Base-by-base conservation (phyloP, 192 early-diverging fungal species). In the Coemansia sp. region DNA sequence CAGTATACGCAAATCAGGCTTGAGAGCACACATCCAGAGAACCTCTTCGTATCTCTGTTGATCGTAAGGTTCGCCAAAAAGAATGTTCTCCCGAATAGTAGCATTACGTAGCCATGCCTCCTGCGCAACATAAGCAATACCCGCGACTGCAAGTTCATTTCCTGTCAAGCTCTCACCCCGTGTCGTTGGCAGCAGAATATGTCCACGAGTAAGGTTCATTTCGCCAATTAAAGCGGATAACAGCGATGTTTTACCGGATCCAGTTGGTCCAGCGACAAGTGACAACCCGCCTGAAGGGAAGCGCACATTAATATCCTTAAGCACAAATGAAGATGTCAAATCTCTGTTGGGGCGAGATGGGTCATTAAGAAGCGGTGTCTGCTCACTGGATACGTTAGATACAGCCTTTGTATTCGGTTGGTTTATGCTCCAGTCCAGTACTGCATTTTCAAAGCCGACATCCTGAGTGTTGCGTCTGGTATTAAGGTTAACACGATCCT, bases 81-180 rank as follows among this genome's bases (percentile, higher is more conserved):
- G 52, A 64, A 99, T 96, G 63, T 95, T 95, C 24, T 90, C 83
- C 38, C 82, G 79, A 42, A 95, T 85, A 1, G 85, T 87, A 11
- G 84, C 82, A 54, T 89, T 89, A 48, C 87, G 86, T 25, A 92
- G 67, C 86, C 86, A 87, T 41, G 86, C 83, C 62, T 81, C 59
- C 66, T 98, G 96, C 12, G 94, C 84, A 4, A 92, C 93, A 72
- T 93, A 98, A 0, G 96, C 93, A 41, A 96, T 82, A 19, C 82
- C 73, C n/a, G 67, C 64, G 25, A 82, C 70, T 15, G 71, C 58
- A 9, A 66, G 65, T 18, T 68, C 67, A 41, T 83, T 57, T 0
- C 72, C 51, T 5, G 74, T 37, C 18, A 71, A 54, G 53, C 57
- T 61, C 3, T 59, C 56, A 1, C 71, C 50, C 19, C 60, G 7